Base-by-base conservation (phyloP, 257 asterid species). In the Anisodus acutangulus region DNA sequence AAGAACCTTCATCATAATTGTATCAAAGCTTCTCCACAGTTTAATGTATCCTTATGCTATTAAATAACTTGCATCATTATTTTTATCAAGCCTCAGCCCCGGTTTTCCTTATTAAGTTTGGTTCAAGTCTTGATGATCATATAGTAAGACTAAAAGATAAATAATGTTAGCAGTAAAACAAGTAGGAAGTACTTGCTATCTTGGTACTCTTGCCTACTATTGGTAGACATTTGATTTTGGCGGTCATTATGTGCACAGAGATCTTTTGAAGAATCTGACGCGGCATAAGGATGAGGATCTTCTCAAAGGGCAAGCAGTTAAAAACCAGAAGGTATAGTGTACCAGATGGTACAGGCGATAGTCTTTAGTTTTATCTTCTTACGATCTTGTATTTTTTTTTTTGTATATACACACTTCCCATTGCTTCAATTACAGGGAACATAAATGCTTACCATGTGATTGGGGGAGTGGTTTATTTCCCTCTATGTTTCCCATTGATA, bases 291-390 rank as follows among this genome's bases (percentile, higher is more conserved):
- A 93, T 84, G 97, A 93, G 88, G 99, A 96, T 88, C 63, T 92
- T 82, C 90, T 88, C 59, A 93, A 93, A 87, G 97, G 98, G n/a
- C 97, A 88, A 90, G 97, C 98, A 83, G 95, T 96, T 13, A 96
- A 92, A 90, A 92, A 91, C 83, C 99, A 96, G 85, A 91, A 88
- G 98, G 98, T 94, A 92, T 81, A 64, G 10, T 84, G 41, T 39
- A 78, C 31, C 64, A 78, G 49, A 78, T 53, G 49, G 49, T 11
- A 31, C 15, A 13, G 8, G 26, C 2, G 4, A 51, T 26, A 51
- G n/a, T 69, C 74, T 59, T 74, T 79, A 43, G 49, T 9, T 82
- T 82, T 31, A 19, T 47, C 51, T 78, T 69, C 43, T 71, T 86
- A 43, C 58, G n/a, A 58, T 78, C 45, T 8, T 47, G 59, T 62